phyloP scores from a whole-genome alignment of 2,329 filamentous ascomycete genomes.

The Sclerotinia trifoliorum region DNA sequence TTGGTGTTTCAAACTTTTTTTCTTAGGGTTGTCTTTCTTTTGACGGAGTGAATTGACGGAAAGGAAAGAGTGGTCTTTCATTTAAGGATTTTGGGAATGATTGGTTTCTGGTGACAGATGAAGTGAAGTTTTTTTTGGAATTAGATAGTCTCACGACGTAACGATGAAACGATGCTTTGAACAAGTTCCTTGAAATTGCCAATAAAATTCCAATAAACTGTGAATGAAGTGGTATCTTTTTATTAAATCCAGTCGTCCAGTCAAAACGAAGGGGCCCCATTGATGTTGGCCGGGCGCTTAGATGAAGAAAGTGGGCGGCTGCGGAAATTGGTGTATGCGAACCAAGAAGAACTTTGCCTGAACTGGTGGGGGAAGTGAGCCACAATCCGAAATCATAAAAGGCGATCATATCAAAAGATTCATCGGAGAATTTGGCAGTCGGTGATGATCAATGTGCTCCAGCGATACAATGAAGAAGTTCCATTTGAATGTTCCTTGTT shows the following conservation, averaged over 20 bases:
- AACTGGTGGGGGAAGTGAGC: slow-evolving; percentile 8
- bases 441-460: slow-evolving; percentile 4
- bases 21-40: slow-evolving; percentile 27
- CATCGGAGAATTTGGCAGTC: slow-evolving; percentile 2
- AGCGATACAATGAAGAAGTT: neutral
- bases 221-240: slow-evolving; percentile 21
- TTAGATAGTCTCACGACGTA: slow-evolving; percentile 23
- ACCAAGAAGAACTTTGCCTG: slow-evolving; percentile 5
- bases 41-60: slow-evolving; percentile 18
- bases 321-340: slow-evolving; percentile 14
- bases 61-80: slow-evolving; percentile 14
- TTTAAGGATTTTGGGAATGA: slow-evolving; percentile 25
- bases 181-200: slow-evolving; percentile 15
- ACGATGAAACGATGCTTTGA: slow-evolving; percentile 35
- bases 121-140: slow-evolving; percentile 24
- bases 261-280: slow-evolving; percentile 21
- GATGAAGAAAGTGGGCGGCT: slow-evolving; percentile 21
- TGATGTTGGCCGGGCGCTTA: slow-evolving; percentile 32
- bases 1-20: slow-evolving; percentile 24
- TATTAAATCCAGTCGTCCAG: slow-evolving; percentile 28
- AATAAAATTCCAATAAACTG: slow-evolving; percentile 20
- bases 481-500: slow-evolving; percentile 2
- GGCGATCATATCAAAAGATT: slow-evolving; percentile 19
- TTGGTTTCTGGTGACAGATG: slow-evolving; percentile 28
- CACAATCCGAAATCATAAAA: slow-evolving; percentile 18